Percentiles rank a stretch among this genome's conserved stretches.
These are phyloP conservation scores for Neofusicoccum parvum DNA, from an alignment of 2,329 filamentous ascomycete species.

Conservation along the genomic window DNA sequence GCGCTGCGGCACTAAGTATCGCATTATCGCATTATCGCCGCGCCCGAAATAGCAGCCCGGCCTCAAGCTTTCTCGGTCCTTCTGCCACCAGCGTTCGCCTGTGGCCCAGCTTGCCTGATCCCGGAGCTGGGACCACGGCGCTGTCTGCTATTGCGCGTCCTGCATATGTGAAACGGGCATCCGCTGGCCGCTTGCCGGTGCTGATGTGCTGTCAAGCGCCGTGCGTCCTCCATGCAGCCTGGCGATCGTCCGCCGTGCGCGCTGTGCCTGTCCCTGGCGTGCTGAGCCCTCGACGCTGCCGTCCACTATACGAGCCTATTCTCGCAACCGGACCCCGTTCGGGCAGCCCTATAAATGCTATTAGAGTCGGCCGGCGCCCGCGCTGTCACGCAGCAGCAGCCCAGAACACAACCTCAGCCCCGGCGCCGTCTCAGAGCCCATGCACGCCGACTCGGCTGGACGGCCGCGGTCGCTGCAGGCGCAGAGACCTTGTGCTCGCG, in stretches of 20 bases:
- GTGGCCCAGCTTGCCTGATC: not conserved
- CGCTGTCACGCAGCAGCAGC: too few relatives aligned
- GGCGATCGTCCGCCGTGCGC: not conserved
- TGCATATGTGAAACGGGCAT: conserved; percentile 12
- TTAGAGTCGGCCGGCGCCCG: too few relatives aligned
- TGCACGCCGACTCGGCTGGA: too few relatives aligned
- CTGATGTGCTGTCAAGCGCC: conserved; percentile 2
- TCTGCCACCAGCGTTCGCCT: not conserved
- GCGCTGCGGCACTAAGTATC: too few relatives aligned
- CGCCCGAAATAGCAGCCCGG: not conserved
- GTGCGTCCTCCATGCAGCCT: not conserved
- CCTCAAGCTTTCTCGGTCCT: not conserved
- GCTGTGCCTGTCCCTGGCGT: too few relatives aligned
- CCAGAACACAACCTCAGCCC: too few relatives aligned
- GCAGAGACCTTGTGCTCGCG: too few relatives aligned
- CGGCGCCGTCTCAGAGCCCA: too few relatives aligned
- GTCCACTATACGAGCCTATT: too few relatives aligned
- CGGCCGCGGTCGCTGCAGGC: too few relatives aligned
- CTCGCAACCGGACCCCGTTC: not conserved
- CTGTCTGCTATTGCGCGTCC: not conserved
- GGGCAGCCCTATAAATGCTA: too few relatives aligned
- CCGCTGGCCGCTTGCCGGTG: not conserved
- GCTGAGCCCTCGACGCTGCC: too few relatives aligned
- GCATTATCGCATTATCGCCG: not conserved
- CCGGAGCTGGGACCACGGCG: conserved; percentile 1